Evolutionary conservation across 2,329 filamentous ascomycete species (phyloP).

Genomic region (Trichoderma endophyticum): DNA sequence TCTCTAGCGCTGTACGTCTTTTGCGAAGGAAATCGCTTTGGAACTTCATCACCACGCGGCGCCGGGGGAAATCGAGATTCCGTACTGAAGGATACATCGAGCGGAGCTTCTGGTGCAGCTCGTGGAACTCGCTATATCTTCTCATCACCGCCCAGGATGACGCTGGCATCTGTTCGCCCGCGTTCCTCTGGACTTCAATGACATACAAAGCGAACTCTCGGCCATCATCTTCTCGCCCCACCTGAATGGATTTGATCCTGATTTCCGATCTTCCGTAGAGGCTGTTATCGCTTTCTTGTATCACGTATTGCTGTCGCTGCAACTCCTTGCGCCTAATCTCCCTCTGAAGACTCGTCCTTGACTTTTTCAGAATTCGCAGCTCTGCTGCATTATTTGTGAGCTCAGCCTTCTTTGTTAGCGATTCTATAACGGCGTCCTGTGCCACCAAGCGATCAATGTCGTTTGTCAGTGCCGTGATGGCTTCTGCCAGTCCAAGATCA

Average conservation of each 20-base stretch:
- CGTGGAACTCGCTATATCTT: conserved; percentile 94
- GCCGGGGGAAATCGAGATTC: conserved; percentile 84
- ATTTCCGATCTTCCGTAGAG: conserved; percentile 88
- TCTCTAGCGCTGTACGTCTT: conserved; percentile 76
- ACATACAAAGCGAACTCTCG: conserved; percentile 92
- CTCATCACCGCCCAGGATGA: conserved; percentile 91
- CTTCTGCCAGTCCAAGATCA: conserved; percentile 88
- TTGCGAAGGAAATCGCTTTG: conserved; percentile 96
- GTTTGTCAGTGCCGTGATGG: conserved; percentile 80
- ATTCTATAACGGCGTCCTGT: conserved; percentile 89
- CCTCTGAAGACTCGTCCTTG: conserved; percentile 85
- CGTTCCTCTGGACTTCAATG: conserved; percentile 84
- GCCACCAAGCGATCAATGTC: conserved; percentile 86
- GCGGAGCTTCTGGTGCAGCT: conserved; percentile 85
- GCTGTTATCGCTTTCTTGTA: conserved; percentile 97
- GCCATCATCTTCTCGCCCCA: conserved; percentile 86
- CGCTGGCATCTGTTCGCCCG: conserved; percentile 94
- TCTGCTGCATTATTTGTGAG: conserved; percentile 96
- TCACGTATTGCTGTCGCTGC: conserved; percentile 92
- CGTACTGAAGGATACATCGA: conserved; percentile 83
- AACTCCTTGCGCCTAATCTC: conserved; percentile 93
- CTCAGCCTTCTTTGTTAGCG: conserved; percentile 88
- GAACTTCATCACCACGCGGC: conserved; percentile 92
- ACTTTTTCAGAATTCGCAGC: conserved; percentile 86
- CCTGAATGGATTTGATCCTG: conserved; percentile 87